phyloP scores from a whole-genome alignment of 345 rosid species.

The Acer campestre region DNA sequence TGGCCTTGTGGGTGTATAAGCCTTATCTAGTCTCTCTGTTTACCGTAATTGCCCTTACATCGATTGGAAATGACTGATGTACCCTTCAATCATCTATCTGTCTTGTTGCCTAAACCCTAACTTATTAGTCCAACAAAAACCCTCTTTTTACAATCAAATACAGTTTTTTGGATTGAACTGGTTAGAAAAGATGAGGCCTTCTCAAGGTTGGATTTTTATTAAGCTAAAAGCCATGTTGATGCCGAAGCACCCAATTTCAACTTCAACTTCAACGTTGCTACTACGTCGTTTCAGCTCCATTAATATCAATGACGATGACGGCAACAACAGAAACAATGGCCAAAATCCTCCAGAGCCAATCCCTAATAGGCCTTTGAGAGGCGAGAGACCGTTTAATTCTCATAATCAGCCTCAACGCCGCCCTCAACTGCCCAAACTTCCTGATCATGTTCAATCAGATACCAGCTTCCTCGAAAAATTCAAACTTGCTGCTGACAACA shows the following conservation, averaged over 20 bases:
- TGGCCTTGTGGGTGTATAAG: background rate
- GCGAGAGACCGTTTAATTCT: slow-evolving; percentile 32
- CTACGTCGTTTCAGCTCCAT: slow-evolving; percentile 6
- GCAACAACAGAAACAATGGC: background rate
- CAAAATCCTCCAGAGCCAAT: slow-evolving; percentile 53
- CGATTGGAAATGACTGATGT: slow-evolving; percentile 5
- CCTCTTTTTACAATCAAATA: background rate
- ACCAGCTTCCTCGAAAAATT: slow-evolving; percentile 62
- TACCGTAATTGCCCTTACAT: slow-evolving; percentile 10
- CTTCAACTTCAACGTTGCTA: background rate
- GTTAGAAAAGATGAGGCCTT: slow-evolving; percentile 6
- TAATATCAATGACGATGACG: background rate
- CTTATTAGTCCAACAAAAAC: background rate
- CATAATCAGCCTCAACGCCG: slow-evolving; percentile 9
- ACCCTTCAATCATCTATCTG: background rate
- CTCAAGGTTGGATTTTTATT: slow-evolving; percentile 11
- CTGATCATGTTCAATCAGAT: slow-evolving; percentile 46
- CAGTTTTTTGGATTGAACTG: no score
- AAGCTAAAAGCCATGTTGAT: background rate
- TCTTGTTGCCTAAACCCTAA: background rate
- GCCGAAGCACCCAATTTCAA: slow-evolving; percentile 1
- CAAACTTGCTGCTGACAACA: slow-evolving; percentile 50
- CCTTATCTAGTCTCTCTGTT: background rate
- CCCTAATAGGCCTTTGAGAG: slow-evolving; percentile 61
- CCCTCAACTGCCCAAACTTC: background rate